Evolutionary conservation across 2,329 filamentous ascomycete genomes (phyloP), one percentile per base, ranked within the genome.

Genomic region (Penicillium hordei): DNA sequence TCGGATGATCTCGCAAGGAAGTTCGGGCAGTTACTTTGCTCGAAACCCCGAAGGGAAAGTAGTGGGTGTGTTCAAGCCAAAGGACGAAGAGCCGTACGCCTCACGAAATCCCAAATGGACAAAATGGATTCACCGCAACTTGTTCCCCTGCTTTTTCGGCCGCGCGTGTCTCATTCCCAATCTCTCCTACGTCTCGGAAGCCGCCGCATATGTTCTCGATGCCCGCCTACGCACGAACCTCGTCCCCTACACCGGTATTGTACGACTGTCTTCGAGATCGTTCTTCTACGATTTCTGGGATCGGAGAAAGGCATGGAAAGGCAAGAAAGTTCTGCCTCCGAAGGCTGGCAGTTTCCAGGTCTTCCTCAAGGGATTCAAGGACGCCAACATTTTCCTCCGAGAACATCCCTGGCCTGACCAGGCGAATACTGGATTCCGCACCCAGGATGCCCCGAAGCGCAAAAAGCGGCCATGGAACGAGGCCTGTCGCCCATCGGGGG

Each of bases 271-370:
- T 6, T 97, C 94, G 19, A 97, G 96, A 74, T 95, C 93, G 1
- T 99, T 99, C 74, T 93, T 95, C 75, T 99, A 99, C 72, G 94
- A 96, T 58, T 97, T 94, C 74, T 99, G 93, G 93, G 93, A 96
- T 70, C 86, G 93, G 21, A 85, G 93, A 69, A 91, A 88, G 67
- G 94, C 89, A 70, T 92, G 94, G 72, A 86, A 91, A 70, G 94
- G 92, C 72, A 90, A 89, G 76, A 96, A 91, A 75, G 82, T 89
- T 1, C 82, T 97, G 2, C 94, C 94, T 0, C 83, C 91, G 42
- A 99, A 99, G 74, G 87, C 90, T 10, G 94, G 94, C 34, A 97
- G 93, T 74, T 97, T 99, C 71, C 94, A 99, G 72, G 91, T 97
- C 33, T 99, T 99, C 72, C 80, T 99, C 49, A 96, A 96, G 71